Evolutionary conservation across 2,329 filamentous ascomycete species (phyloP).

Genomic region (Pleurostoma richardsiae): DNA sequence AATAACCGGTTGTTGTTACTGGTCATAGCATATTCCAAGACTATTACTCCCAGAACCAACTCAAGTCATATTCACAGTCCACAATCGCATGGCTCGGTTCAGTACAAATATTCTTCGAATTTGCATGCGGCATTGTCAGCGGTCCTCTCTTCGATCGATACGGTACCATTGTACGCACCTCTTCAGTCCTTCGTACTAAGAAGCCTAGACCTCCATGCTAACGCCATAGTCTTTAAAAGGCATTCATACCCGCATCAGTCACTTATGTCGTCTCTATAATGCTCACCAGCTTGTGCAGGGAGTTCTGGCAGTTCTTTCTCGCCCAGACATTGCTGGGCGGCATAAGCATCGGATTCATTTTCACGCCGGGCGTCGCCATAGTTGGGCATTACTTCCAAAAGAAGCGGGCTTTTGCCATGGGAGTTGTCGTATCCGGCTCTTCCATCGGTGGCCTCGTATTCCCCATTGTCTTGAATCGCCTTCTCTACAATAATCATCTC

Average conservation of each 20-base stretch:
- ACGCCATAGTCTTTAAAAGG: neutral
- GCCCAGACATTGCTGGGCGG: slow-evolving; percentile 7
- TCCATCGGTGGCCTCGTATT: slow-evolving; percentile 14
- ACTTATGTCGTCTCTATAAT: slow-evolving; percentile 8
- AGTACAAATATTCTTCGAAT: slow-evolving; percentile 8
- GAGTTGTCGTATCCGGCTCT: slow-evolving; percentile 13
- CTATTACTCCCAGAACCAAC: slow-evolving; percentile 7
- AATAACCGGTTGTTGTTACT: neutral
- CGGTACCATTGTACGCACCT: slow-evolving; percentile 1
- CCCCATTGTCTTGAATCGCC: slow-evolving; percentile 9
- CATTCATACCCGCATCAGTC: slow-evolving; percentile 7
- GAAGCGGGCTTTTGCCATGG: slow-evolving; percentile 15
- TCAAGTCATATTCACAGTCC: slow-evolving; percentile 7
- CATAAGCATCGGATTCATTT: slow-evolving; percentile 27
- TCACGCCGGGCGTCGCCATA: slow-evolving; percentile 20
- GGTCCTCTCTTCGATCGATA: slow-evolving; percentile 8
- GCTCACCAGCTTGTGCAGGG: slow-evolving; percentile 8
- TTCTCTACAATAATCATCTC: slow-evolving; percentile 8
- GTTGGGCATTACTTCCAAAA: slow-evolving; percentile 18
- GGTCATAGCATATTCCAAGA: slow-evolving; percentile 16
- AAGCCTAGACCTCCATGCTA: no score
- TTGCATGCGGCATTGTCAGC: slow-evolving; percentile 6
- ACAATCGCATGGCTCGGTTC: slow-evolving; percentile 10
- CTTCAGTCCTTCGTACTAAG: no score
- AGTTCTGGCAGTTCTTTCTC: slow-evolving; percentile 9